Base-by-base conservation (phyloP, 352 stramenopile genomes). In the Pythium dissotocum region DNA sequence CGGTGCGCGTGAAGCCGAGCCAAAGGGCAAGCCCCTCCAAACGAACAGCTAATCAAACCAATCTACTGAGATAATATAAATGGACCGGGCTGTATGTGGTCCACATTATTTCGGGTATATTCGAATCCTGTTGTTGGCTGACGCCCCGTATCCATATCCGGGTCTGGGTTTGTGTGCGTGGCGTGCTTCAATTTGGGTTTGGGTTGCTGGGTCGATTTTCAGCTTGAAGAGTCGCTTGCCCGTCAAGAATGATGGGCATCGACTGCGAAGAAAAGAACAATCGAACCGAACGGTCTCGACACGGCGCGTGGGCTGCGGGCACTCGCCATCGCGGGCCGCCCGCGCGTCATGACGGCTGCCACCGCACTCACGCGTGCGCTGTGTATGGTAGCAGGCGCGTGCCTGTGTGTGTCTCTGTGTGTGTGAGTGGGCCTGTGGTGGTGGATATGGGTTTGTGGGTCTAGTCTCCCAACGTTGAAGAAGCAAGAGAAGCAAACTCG, bases 1-100 rank as follows among this genome's bases (percentile, higher is more conserved):
- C 63, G 85, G 85, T 21, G 83, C 83, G 40, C 78, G 77, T 38
- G 83, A 77, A 70, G 32, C 44, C 21, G 18, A 36, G 14, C 30
- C 54, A 46, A 42, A 60, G 12, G 40, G 24, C 8, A 67, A 54
- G 33, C 32, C 28, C 14, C 12, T 54, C 16, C 40, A 38, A 40
- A 54, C 18, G 46, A 54, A 30, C 46, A 30, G 46, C 46, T 14
- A 38, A 24, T 38, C 21, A 59, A 14, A 14, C 26, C 30, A 28
- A 69, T 52, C 53, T 42, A 63, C 40, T 69, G 40, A 55, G 8
- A 59, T 65, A 65, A 40, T 30, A 44, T 48, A 30, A 48, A 42
- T 36, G 6, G 6, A 21, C 21, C 21, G 21, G 21, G 21, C 21
- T 24, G 21, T 24, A 24, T 70, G 56, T 64, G 63, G 24, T 66